Base-by-base conservation (phyloP, 441 rosid genomes). In the Brassica balearica region DNA sequence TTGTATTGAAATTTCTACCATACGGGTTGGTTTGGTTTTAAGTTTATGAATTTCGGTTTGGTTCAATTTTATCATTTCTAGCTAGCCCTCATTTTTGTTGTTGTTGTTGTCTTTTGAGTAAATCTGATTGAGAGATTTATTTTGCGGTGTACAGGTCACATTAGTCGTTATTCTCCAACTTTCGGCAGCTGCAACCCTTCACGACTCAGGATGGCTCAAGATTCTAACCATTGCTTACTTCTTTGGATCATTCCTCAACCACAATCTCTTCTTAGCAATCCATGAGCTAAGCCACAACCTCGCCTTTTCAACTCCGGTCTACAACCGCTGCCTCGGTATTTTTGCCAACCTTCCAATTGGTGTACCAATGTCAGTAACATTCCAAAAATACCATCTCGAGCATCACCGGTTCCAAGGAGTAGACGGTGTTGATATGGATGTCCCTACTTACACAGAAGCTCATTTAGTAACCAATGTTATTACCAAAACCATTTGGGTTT, bases 241-340 rank as follows among this genome's bases (percentile, higher is more conserved):
- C 86, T 93, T 93, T 79, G 96, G 98, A 59, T 89, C 97, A 17
- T 90, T 95, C 78, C 93, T 95, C 71, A 95, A 89, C 77, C 98
- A 93, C 83, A 95, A 95, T 76, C 94, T 94, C 73, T 92, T 91
- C 83, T 83, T 94, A 64, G 98, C 97, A 51, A 92, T 92, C 77
- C 98, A 94, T 66, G 98, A 94, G 82, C 86, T 92, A 60, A 89
- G 97, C 85, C 98, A 94, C 87, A 94, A 92, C 69, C 95, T 94
- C 0, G 97, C 98, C 23, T 94, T 92, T 86, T 90, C 90, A 2
- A 88, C 90, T 65, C 95, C 98, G 3, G 85, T 83, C 76, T 85
- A 84, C 84, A 95, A 95, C 80, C 87, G 91, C 11, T 92, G 93
- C 88, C 96, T 95, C 29, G 97, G 97, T 25, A 91, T 95, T 62